Evolutionary conservation across 768 basidiomycete genomes (phyloP), one percentile per base, ranked within the genome.

Genomic region (Sutorius australiensis): DNA sequence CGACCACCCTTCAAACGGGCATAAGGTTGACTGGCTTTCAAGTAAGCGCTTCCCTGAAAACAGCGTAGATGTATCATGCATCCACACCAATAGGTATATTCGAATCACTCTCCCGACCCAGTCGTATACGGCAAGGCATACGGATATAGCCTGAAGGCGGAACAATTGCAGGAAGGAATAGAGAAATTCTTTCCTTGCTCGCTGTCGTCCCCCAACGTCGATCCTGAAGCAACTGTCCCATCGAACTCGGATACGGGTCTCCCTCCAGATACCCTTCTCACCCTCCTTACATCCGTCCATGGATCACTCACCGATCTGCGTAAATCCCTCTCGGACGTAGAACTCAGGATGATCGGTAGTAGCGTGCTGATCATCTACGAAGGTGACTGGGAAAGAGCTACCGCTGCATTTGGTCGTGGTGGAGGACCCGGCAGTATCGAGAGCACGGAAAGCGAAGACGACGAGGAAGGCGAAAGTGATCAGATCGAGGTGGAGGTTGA

Each of bases 11-110:
- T 3, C 80, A 84, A 67, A 87, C 85, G 0, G 97, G 95, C 0
- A 56, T 98, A 4, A 72, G 91, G 36, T 68, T 98, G 45, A 97
- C 94, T 2, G 97, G 91, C 7, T 98, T 92, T 69, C 90, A 93
- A 77, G 95, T 93, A 58, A 48, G 79, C 66, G 0, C 10, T 28
- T 34, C n/a, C n/a, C n/a, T 32, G 40, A 7, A 16, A 19, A 30
- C 39, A 2, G 16, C 17, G 9, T 27, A 27, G 34, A 43, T 12
- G 32, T 14, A 37, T 40, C 33, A 51, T 44, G 39, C 31, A 42
- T 48, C 13, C 42, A 45, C 48, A 33, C 8, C 36, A 14, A 50
- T 41, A 93, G 92, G 88, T 92, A 3, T 87, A 88, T 69, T 80
- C 92, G 61, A 77, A 86, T 46, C 61, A 71, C 16, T 76, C 82